phyloP scores from a whole-genome alignment of 305 asterid genomes.

The Ruellia speciosa region DNA sequence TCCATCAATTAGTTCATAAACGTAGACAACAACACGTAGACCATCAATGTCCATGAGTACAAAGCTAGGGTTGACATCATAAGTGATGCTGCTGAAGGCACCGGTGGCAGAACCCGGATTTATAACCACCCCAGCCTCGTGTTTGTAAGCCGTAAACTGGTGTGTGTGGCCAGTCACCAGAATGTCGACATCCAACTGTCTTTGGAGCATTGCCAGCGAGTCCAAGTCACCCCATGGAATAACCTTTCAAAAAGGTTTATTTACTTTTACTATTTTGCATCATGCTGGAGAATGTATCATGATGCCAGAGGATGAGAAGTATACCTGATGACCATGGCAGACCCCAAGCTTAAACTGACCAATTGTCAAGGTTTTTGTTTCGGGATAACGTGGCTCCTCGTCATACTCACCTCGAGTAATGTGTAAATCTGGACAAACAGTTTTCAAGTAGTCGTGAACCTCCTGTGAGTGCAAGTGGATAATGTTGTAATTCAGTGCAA shows the following conservation, averaged over 20 bases:
- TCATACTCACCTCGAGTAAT: constrained; percentile 91
- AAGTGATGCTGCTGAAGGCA: constrained; percentile 93
- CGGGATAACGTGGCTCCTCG: constrained; percentile 84
- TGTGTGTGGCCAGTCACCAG: constrained; percentile 94
- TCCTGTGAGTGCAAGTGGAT: constrained; percentile 42
- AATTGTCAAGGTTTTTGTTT: constrained; percentile 79
- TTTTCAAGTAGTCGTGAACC: constrained; percentile 89
- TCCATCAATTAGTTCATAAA: constrained; percentile 91
- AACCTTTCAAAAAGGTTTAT: constrained; percentile 37
- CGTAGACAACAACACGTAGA: constrained; percentile 87
- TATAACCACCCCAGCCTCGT: constrained; percentile 95
- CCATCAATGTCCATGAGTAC: constrained; percentile 98
- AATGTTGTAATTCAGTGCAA: background rate
- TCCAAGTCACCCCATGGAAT: constrained; percentile 99
- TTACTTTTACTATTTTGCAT: background rate
- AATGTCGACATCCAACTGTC: constrained; percentile 96
- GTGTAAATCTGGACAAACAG: constrained; percentile 83
- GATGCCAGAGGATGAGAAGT: constrained; percentile 10
- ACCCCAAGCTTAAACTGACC: constrained; percentile 97
- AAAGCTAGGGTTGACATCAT: constrained; percentile 93
- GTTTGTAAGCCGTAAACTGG: constrained; percentile 95
- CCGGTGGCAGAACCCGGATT: constrained; percentile 99
- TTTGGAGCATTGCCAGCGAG: constrained; percentile 92
- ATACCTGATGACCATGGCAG: constrained; percentile 98
- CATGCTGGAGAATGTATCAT: background rate